phyloP scores from a whole-genome alignment of 257 asterid species.

The Petrea volubilis region DNA sequence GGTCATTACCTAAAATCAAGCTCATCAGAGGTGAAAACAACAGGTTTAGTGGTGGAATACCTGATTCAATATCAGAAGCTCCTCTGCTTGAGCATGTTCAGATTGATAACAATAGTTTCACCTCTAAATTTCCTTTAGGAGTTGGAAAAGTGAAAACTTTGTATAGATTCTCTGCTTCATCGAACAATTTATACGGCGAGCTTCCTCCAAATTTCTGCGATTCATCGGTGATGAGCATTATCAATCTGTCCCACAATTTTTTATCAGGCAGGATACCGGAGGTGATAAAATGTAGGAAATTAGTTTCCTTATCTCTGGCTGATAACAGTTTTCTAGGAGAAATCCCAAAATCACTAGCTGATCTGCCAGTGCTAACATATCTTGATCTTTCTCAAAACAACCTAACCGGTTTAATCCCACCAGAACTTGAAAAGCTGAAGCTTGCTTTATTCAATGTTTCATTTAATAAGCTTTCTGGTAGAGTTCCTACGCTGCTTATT shows the following conservation, averaged over 20 bases:
- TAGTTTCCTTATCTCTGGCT: conserved; percentile 75
- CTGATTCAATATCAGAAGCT: conserved; percentile 69
- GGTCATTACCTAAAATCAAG: conserved; percentile 73
- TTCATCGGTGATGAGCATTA: conserved; percentile 81
- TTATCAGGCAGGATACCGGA: conserved; percentile 70
- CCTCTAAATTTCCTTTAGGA: conserved; percentile 55
- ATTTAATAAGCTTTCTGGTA: conserved; percentile 65
- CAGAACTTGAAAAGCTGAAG: conserved; percentile 63
- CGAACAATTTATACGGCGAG: conserved; percentile 65
- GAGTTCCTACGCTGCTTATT: conserved; percentile 57
- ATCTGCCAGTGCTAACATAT: conserved; percentile 73
- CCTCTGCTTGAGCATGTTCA: conserved; percentile 82
- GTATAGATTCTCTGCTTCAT: conserved; percentile 80
- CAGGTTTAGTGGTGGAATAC: conserved; percentile 70
- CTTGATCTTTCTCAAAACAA: conserved; percentile 81
- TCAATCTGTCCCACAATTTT: conserved; percentile 65
- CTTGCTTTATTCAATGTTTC: conserved; percentile 85
- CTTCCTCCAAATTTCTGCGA: conserved; percentile 84
- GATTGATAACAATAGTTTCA: conserved; percentile 79
- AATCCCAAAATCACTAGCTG: conserved; percentile 68
- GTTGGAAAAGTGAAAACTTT: conserved; percentile 62
- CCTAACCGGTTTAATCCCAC: conserved; percentile 72
- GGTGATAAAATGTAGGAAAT: conserved; percentile 59
- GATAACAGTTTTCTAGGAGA: conserved; percentile 62
- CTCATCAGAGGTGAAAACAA: conserved; percentile 86